Evolutionary conservation across 148 eudicot genomes (phyloP).

Genomic region (Polygonum aviculare): DNA sequence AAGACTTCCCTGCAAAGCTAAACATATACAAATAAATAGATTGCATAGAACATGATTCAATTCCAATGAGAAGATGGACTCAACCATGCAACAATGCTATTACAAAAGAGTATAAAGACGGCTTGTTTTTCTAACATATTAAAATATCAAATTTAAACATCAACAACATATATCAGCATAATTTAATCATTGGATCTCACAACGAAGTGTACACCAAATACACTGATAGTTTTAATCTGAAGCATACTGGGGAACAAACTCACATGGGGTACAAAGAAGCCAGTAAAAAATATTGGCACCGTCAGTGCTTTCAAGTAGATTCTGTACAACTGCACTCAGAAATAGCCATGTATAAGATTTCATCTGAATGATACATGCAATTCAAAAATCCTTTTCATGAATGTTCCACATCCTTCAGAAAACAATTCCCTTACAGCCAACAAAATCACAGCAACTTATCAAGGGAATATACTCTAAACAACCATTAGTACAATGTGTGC

Average conservation of each 20-base stretch:
- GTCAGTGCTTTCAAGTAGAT: constrained; percentile 53
- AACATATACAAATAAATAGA: not conserved
- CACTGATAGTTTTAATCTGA: not conserved
- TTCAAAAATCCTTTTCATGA: not conserved
- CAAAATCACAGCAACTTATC: not conserved
- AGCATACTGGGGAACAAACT: constrained; percentile 7
- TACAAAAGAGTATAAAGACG: not conserved
- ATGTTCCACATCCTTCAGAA: not conserved
- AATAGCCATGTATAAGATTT: constrained; percentile 2
- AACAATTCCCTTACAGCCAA: not conserved
- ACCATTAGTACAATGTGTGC: not conserved
- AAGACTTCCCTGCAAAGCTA: constrained; percentile 62
- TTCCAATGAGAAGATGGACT: not conserved
- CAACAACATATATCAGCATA: not conserved
- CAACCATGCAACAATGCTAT: not conserved
- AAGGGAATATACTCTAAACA: not conserved
- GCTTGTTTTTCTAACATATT: not conserved
- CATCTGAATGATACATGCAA: not conserved
- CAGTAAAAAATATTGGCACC: constrained; percentile 44
- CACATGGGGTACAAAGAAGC: constrained; percentile 80
- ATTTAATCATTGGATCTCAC: not conserved
- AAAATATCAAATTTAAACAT: not conserved
- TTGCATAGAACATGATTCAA: not conserved
- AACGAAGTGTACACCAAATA: not conserved
- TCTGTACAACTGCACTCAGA: constrained; percentile 52